Evolutionary conservation across 352 stramenopile genomes (phyloP).

Genomic region (Phytophthora nicotianae): DNA sequence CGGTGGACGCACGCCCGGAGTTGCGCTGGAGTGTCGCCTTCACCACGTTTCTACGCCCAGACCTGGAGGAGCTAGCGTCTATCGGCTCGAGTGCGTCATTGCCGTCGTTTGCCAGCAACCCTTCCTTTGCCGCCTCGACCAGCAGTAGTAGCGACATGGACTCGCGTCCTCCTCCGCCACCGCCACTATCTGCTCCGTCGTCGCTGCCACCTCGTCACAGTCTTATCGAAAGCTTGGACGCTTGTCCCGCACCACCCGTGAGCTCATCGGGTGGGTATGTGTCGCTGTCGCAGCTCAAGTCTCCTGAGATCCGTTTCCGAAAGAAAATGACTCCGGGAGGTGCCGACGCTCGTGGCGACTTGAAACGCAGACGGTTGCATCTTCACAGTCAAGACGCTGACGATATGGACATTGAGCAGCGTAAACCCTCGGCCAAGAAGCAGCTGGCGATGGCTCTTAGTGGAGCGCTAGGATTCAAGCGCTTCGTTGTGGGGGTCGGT

Average conservation of each 20-base stretch:
- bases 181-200: conserved; percentile 24
- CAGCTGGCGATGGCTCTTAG: conserved; percentile 38
- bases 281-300: conserved; percentile 75
- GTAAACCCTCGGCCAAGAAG: conserved; percentile 34
- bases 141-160: conserved; percentile 37
- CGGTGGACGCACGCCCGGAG: conserved; percentile 62
- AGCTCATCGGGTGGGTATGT: conserved; percentile 69
- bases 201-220: conserved; percentile 28
- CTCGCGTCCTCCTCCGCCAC: conserved; percentile 10
- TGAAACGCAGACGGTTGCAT: conserved; percentile 60
- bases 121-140: conserved; percentile 26
- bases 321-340: conserved; percentile 43
- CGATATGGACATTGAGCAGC: conserved; percentile 31
- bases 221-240: conserved; percentile 14
- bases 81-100: conserved; percentile 11
- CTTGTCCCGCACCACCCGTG: conserved; percentile 31
- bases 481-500: conserved; percentile 38
- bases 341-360: conserved; percentile 54
- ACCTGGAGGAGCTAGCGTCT: conserved; percentile 48
- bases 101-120: conserved; percentile 35
- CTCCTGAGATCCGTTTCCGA: conserved; percentile 75
- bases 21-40: conserved; percentile 66
- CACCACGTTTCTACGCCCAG: conserved; percentile 64
- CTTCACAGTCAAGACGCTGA: conserved; percentile 44
- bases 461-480: conserved; percentile 37